Evolutionary conservation across 495 filamentous ascomycete species (phyloP), one percentile per base, ranked within the genome.

Genomic region (Staphylotrichum tortipilum): DNA sequence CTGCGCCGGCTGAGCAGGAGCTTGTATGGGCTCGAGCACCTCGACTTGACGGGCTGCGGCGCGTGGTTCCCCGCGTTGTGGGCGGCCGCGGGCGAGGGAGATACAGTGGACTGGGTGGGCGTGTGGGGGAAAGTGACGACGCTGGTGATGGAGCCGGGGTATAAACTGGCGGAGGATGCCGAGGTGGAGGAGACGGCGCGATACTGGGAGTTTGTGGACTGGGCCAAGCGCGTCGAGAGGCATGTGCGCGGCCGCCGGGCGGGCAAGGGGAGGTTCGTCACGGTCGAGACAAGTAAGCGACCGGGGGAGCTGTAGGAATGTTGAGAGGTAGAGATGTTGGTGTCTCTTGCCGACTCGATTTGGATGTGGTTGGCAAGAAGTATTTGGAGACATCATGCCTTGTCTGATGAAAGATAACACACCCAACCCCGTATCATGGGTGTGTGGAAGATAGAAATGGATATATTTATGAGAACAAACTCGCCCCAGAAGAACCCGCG

Each of bases 11-110:
- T 95, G 0, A 84, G 83, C 45, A 72, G 71, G 22, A 69, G 67
- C 11, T 77, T 85, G 1, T 87, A 89, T 59, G 77, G 79, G 38
- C 71, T 95, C 2, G 78, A 86, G 61, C 89, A 82, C 67, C 74
- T 95, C 0, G 88, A 92, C 59, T 67, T 95, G 12, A 85, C 85
- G 50, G 88, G 87, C 14, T 95, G 89, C 62, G 66, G 64, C 0
- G 71, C 75, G 14, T 95, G 89, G 89, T 60, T 78, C 26, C 63
- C 67, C 4, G 85, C 85, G 1, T 63, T 94, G 36, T 62, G 55
- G 42, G 59, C 53, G 0, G 58, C 11, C 57, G 57, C 24, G 4
- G 42, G 35, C 2, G 41, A 44, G 19, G 40, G 18, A 7, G 28
- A 31, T 8, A 31, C 41, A 3, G 59, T 76, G 7, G 71, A 76